These are phyloP conservation scores for Parafenestella ontariensis DNA, from an alignment of 2,329 filamentous ascomycete species.

Conservation along the genomic window DNA sequence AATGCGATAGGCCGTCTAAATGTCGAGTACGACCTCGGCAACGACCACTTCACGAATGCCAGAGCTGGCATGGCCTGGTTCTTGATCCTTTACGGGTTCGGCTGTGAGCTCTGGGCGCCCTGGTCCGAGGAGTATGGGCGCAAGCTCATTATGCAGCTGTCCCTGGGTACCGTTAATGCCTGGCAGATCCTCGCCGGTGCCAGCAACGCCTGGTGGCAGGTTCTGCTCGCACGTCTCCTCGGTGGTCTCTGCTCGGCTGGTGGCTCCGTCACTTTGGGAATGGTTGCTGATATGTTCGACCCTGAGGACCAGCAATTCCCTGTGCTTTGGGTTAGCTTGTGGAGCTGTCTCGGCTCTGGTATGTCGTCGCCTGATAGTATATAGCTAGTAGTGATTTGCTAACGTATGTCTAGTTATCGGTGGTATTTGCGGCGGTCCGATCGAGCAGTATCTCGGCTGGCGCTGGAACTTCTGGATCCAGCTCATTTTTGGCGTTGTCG, in stretches of 20 bases:
- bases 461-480: slow-evolving; percentile 84
- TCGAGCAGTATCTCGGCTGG: slow-evolving; percentile 72
- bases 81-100: slow-evolving; percentile 79
- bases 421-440: slow-evolving; percentile 80
- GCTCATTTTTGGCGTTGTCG: slow-evolving; percentile 75
- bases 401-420: slow-evolving; percentile 73
- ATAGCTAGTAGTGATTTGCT: slow-evolving; percentile 1
- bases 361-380: slow-evolving; percentile 28
- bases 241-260: slow-evolving; percentile 61
- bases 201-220: slow-evolving; percentile 66
- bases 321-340: slow-evolving; percentile 63
- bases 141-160: slow-evolving; percentile 74
- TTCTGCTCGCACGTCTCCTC: slow-evolving; percentile 65
- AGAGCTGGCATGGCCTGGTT: slow-evolving; percentile 74
- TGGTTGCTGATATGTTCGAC: slow-evolving; percentile 69
- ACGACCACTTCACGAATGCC: slow-evolving; percentile 50
- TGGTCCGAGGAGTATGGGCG: slow-evolving; percentile 83
- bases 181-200: slow-evolving; percentile 67
- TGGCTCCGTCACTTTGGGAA: slow-evolving; percentile 68
- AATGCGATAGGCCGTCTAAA: slow-evolving; percentile 60
- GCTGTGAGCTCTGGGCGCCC: slow-evolving; percentile 83
- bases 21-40: slow-evolving; percentile 62
- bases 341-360: slow-evolving; percentile 71
- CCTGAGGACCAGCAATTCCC: slow-evolving; percentile 71
- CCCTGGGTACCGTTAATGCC: slow-evolving; percentile 75